Evolutionary conservation across 2,329 filamentous ascomycete species (phyloP), one percentile per base, ranked within the genome.

Genomic region (Achaetomium macrosporum): DNA sequence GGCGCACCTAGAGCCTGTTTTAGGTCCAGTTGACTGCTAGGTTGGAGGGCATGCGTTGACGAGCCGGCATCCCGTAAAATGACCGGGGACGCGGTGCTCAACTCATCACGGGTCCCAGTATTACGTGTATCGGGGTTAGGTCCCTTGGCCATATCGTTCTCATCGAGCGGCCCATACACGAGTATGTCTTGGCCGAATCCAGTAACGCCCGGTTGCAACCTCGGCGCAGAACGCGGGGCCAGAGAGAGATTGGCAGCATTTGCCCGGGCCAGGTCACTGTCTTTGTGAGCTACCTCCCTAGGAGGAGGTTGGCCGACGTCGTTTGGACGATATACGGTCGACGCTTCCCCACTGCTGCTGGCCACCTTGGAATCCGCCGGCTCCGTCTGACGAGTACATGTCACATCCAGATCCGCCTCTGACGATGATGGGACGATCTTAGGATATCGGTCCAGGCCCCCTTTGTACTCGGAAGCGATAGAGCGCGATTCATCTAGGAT

Each of bases 401-500:
- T 12, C 15, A 30, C 33, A n/a, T 64, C 64, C 11, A 64, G 42
- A 25, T 66, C 62, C 2, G 59, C 33, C 57, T 65, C 66, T 25
- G 59, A 63, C 6, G 63, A 63, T 25, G 64, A 65, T 25, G 61
- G 62, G 16, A 52, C 30, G 54, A n/a, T 53, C 51, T 17, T 72
- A 69, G 83, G 77, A 69, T 96, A 96, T 57, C 82, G 83, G 59
- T 82, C 80, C 20, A 85, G 71, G 0, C 92, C 92, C 4, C 89
- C 90, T 49, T 81, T 77, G 67, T 97, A 97, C 66, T 96, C 90
- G 1, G 88, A 92, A 7, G 92, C 92, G 67, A 96, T 95, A 43
- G 87, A 79, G 30, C 90, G 81, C 19, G 91, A 96, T 66, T 97
- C 90, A 65, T 96, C 92, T 63, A 87, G 79, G 61, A 97, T 96